Base-by-base conservation (phyloP, 768 basidiomycete genomes). In the Lentinus tigrinus region DNA sequence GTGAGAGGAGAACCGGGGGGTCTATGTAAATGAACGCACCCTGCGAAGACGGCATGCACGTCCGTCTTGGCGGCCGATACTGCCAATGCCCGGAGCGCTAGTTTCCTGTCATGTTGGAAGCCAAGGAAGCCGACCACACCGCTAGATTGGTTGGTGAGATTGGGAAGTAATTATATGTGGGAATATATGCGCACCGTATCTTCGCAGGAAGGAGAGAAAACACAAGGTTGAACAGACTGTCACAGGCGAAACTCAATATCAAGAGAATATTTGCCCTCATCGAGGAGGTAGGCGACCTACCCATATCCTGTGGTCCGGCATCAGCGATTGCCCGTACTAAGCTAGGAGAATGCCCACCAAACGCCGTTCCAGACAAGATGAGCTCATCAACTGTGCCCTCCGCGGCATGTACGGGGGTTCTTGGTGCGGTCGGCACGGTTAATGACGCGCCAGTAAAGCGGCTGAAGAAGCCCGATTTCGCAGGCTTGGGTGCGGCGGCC, bases 141-240 rank as follows among this genome's bases (percentile, higher is more conserved):
- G 72, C 90, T 89, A 58, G 16, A 38, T n/a, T 47, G 28, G 23
- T 43, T 34, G n/a, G 58, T 43, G 13, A 52, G 40, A 44, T 21
- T 56, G 49, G n/a, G 46, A 21, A 10, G 40, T 38, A 28, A 52
- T 11, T 13, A 27, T 31, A 11, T 16, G 23, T 52, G 36, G 8
- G 24, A 4, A 19, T 52, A 24, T 19, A 14, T 10, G 68, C 82
- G 53, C 61, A 89, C 88, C 87, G 84, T 54, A 87, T 74, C 65
- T 81, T 85, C 60, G 84, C 84, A 17, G 91, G 91, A 14, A 93
- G 72, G 17, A 93, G 70, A 3, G 88, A 91, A 57, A 93, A 85
- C 10, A 91, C 85, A 47, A 93, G 79, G 67, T 92, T 92, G 73
- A 93, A 93, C 24, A 93, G 67, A 0, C 89, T 88, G 64, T 75